These are phyloP conservation scores for Parmales sp. DNA, from an alignment of 108 stramenopile genomes.

Conservation along the genomic window DNA sequence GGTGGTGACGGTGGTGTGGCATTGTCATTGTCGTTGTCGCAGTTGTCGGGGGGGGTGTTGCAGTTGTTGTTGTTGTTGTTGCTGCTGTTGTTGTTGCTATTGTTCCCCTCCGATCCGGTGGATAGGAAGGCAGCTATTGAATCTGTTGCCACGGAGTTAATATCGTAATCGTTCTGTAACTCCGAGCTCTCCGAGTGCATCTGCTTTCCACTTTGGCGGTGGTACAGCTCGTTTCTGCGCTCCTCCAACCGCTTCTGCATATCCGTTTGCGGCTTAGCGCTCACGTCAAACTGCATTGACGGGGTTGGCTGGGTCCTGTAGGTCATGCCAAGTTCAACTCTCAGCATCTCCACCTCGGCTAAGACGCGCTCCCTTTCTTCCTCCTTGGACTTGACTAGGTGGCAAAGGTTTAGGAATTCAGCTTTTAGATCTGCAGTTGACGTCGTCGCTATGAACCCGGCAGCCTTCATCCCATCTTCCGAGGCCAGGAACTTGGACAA, in stretches of 20 bases:
- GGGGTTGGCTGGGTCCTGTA: not conserved
- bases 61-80: not conserved
- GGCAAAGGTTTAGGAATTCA: too few species aligned
- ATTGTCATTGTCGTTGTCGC: not conserved
- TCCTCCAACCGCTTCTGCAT: not conserved
- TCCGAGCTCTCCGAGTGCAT: not conserved
- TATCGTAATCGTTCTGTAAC: not conserved
- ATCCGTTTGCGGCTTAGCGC: not conserved
- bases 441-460: too few species aligned
- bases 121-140: not conserved
- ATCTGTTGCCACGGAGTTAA: not conserved
- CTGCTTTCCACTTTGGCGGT: not conserved
- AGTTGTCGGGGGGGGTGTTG: not conserved
- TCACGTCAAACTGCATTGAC: not conserved
- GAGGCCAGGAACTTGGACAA: too few species aligned
- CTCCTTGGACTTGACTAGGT: too few species aligned
- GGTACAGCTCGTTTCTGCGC: not conserved
- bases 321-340: not conserved
- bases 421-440: too few species aligned
- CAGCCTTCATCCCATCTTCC: too few species aligned
- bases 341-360: not conserved
- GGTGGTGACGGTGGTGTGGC: too few species aligned
- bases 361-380: too few species aligned
- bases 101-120: not conserved
- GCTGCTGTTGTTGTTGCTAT: not conserved